Evolutionary conservation across 78 protist genomes (phyloP), one percentile per base, ranked within the genome.

Genomic region (Tieghemostelium lacteum): DNA sequence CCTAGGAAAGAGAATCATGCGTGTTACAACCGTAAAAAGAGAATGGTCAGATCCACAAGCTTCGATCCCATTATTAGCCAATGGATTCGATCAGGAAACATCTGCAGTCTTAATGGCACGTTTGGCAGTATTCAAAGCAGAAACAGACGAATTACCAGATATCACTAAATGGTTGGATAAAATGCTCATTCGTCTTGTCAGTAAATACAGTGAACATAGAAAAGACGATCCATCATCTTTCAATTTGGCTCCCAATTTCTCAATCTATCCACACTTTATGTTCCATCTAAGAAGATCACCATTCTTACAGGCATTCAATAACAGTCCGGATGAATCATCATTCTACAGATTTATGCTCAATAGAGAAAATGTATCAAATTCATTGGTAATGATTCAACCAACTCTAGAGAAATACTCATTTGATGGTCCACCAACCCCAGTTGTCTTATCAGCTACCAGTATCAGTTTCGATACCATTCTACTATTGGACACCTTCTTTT

Each of bases 71-170:
- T 34, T n/a, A 24, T 40, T 95, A 57, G 80, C 86, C 10, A 37
- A 50, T 12, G 96, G 94, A 22, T 97, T 97, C 67, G 99, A 97
- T 85, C 99, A 98, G 75, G 98, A 97, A 58, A 94, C 99, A 1
- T 97, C 99, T 0, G 99, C 99, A 0, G 98, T 92, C 24, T 76
- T 98, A 24, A 95, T 98, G 97, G 99, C 99, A n/a, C 96, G 99
- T 29, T 58, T 92, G 2, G 98, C 99, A 17, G 95, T 88, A 5
- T 60, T 58, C 94, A 96, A 97, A 72, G 76, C 98, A 0, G 97
- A 96, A 62, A 77, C 73, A 5, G 98, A 96, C 33, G 97, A 95
- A 19, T 26, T 95, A 6, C 94, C 94, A 52, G 99, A 98, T 49
- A 96, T 98, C 29, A 96, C 98, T 17, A 93, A 99, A 40, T 98